phyloP scores from a whole-genome alignment of 1,284 basidiomycete species.

The Heliocybe sulcata region DNA sequence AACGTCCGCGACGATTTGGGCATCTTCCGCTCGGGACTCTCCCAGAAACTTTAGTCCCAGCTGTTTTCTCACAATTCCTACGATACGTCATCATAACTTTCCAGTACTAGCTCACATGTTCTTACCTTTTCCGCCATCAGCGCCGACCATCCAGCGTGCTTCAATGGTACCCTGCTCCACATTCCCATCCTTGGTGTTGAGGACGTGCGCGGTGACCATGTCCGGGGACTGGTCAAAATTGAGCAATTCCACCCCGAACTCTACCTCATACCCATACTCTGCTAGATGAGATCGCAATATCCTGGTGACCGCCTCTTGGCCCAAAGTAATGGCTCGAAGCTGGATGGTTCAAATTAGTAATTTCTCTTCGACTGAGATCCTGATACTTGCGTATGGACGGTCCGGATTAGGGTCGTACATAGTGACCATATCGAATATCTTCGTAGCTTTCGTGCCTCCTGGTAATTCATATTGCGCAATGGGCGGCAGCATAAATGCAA shows the following conservation, averaged over 20 bases:
- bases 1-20: slow-evolving; percentile 13
- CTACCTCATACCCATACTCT: slow-evolving; percentile 9
- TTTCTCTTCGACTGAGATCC: not conserved
- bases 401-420: slow-evolving; percentile 3
- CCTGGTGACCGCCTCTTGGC: slow-evolving; percentile 8
- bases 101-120: no score
- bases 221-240: slow-evolving; percentile 9
- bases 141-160: slow-evolving; percentile 10
- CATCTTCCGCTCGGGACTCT: slow-evolving; percentile 8
- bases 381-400: not conserved
- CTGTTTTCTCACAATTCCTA: slow-evolving; percentile 14
- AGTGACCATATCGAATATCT: slow-evolving; percentile 1
- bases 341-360: not conserved
- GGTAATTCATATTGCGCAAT: slow-evolving; percentile 6
- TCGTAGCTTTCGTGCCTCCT: slow-evolving; percentile 5
- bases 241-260: slow-evolving; percentile 11
- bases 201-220: slow-evolving; percentile 5
- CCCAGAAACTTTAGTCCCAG: slow-evolving; percentile 16
- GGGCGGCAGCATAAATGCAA: slow-evolving; percentile 4
- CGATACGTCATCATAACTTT: no score
- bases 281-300: slow-evolving; percentile 10
- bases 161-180: not conserved
- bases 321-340: not conserved
- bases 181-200: slow-evolving; percentile 2
- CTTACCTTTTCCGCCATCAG: slow-evolving; percentile 14